Evolutionary conservation across 495 filamentous ascomycete species (phyloP), one percentile per base, ranked within the genome.

Genomic region (Talaromyces nanjingensis): DNA sequence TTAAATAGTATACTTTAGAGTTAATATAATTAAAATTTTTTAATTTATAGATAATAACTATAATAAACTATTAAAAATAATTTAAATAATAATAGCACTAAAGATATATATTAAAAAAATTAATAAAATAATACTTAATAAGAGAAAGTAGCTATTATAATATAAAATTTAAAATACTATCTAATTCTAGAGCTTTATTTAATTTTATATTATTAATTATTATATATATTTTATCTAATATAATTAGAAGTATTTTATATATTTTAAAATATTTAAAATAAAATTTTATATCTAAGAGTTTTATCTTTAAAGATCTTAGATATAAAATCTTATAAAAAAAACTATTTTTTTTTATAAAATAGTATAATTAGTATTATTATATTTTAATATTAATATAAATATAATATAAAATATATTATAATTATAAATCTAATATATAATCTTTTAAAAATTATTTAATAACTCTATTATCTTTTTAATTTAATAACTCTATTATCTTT

Each of bases 61-160:
- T n/a, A n/a, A n/a, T n/a, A n/a, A n/a, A n/a, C n/a, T n/a, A n/a
- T n/a, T n/a, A n/a, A n/a, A n/a, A n/a, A n/a, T n/a, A n/a, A n/a
- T n/a, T n/a, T n/a, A n/a, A n/a, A n/a, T n/a, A n/a, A n/a, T n/a
- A n/a, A 25, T n/a, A n/a, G n/a, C n/a, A n/a, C n/a, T n/a, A n/a
- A n/a, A n/a, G n/a, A n/a, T n/a, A n/a, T n/a, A n/a, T 57, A 57
- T 64, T 42, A 42, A 29, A 27, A 22, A 56, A 3, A 63, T 63
- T 63, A 22, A 64, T 60, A 57, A 27, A 58, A 59, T 67, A 68
- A 60, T 56, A 31, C 60, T 45, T 66, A 63, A n/a, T n/a, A 66
- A 33, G 66, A 56, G 2, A 14, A 47, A 47, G 9, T 47, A 47
- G 18, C 9, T 47, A 47, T 47, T 14, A 47, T 3, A 47, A 8